Evolutionary conservation across 2,329 filamentous ascomycete genomes (phyloP).

Genomic region (Sporothrix globosa): DNA sequence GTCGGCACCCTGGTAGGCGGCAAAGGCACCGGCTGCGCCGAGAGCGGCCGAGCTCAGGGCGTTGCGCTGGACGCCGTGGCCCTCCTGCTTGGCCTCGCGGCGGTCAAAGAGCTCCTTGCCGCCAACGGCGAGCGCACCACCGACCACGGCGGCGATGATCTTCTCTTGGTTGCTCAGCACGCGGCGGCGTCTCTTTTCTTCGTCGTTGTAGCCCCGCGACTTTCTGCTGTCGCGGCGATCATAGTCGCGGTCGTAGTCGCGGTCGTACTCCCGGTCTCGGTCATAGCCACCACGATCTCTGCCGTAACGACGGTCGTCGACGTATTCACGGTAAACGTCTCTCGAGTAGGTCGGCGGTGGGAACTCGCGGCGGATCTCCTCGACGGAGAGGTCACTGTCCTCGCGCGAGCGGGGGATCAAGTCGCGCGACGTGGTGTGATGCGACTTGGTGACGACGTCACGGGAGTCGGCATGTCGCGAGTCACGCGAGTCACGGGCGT

Average conservation of each 20-base stretch:
- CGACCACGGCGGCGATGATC: conserved; percentile 67
- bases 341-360: conserved; percentile 66
- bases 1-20: conserved; percentile 66
- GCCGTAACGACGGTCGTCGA: conserved; percentile 50
- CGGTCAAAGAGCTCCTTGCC: conserved; percentile 69
- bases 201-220: conserved; percentile 62
- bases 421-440: conserved; percentile 50
- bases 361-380: conserved; percentile 84
- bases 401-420: conserved; percentile 65
- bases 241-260: conserved; percentile 49
- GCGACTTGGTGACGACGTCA: conserved; percentile 53
- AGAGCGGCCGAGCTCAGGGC: conserved; percentile 62
- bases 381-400: conserved; percentile 74
- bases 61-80: conserved; percentile 58
- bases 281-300: conserved; percentile 52
- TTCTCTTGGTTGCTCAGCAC: conserved; percentile 66
- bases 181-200: conserved; percentile 56
- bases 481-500: conserved; percentile 54
- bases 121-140: conserved; percentile 65
- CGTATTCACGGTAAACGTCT: conserved; percentile 64
- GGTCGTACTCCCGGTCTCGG: conserved; percentile 55
- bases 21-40: conserved; percentile 65
- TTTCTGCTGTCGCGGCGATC: conserved; percentile 56
- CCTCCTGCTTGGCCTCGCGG: conserved; percentile 58
- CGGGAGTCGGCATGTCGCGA: conserved; percentile 58